Base-by-base conservation (phyloP, 371 early-diverging fungal genomes). In the Apophysomyces elegans region DNA sequence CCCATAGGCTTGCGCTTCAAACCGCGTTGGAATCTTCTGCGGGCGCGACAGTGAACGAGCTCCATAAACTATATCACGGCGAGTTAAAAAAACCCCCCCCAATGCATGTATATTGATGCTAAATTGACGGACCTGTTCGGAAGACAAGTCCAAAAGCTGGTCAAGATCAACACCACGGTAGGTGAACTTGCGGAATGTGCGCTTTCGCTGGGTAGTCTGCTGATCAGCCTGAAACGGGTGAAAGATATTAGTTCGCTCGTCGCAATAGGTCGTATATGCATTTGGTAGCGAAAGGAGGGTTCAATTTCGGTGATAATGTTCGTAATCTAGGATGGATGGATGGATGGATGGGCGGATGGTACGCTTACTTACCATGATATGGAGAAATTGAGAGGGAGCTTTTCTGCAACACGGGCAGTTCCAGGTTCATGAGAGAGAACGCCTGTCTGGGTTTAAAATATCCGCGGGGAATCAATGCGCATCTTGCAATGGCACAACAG, bases 151-250 rank as follows among this genome's bases (percentile, higher is more conserved):
- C 78, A 97, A 88, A 74, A 99, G 93, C 69, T 76, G 77, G 41
- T 79, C 80, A 71, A 99, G 93, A 79, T 97, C 97, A 68, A 99
- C 89, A 72, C 99, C 99, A 77, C 98, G 94, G 96, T 93, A 99
- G 77, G 93, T 91, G 91, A 95, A 99, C 88, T 94, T 98, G 86
- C 94, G 93, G 95, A 99, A 99, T 71, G 94, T 91, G 76, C 99
- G 85, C 90, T 94, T 96, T 91, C 93, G 92, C 81, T 90, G 86
- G 37, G 67, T 64, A 65, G 75, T 70, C 60, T 70, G 61, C 73
- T 81, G 78, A 77, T 85, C 86, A 80, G 85, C 85, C 82, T 83
- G 76, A 11, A 2, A 50, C 5, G n/a, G 9, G 21, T 50, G 6
- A 50, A 21, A 11, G 18, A 50, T 4, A 50, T 50, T 50, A 50